These are phyloP conservation scores for Lactifluus subvellereus DNA, from an alignment of 768 basidiomycete species.

Conservation along the genomic window DNA sequence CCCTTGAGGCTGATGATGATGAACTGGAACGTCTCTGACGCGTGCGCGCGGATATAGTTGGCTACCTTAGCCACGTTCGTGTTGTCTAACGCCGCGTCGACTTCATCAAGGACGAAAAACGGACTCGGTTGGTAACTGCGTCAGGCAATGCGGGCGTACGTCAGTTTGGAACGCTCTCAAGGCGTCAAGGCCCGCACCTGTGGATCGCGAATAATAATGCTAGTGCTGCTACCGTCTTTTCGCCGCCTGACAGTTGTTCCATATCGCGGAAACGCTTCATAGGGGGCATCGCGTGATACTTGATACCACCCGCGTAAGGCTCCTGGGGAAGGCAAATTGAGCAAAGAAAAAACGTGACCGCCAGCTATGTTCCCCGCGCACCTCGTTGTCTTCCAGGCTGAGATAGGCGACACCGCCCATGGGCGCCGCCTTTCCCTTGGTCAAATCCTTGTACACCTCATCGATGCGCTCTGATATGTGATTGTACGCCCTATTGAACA, in stretches of 20 bases:
- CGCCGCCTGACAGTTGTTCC: constrained; percentile 97
- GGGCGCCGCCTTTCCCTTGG: constrained; percentile 88
- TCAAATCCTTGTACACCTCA: constrained; percentile 94
- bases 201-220: constrained; percentile 96
- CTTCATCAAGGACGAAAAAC: constrained; percentile 98
- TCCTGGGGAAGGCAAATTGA: constrained; percentile 42
- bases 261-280: constrained; percentile 99
- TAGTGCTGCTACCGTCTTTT: constrained; percentile 98
- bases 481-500: constrained; percentile 94
- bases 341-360: not conserved
- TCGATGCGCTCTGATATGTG: constrained; percentile 96
- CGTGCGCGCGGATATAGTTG: constrained; percentile 82
- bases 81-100: constrained; percentile 96
- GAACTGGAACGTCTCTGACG: constrained; percentile 86
- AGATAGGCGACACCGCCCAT: constrained; percentile 97
- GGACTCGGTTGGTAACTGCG: constrained; percentile 90
- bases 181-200: constrained; percentile 43
- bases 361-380: constrained; percentile 32
- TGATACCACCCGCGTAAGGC: constrained; percentile 84
- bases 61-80: constrained; percentile 98
- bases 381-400: constrained; percentile 92
- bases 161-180: not conserved
- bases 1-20: constrained; percentile 96
- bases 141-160: not conserved
- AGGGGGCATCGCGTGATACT: constrained; percentile 99